phyloP scores from a whole-genome alignment of 1,284 basidiomycete species.

The Macrocystidia cucumis region DNA sequence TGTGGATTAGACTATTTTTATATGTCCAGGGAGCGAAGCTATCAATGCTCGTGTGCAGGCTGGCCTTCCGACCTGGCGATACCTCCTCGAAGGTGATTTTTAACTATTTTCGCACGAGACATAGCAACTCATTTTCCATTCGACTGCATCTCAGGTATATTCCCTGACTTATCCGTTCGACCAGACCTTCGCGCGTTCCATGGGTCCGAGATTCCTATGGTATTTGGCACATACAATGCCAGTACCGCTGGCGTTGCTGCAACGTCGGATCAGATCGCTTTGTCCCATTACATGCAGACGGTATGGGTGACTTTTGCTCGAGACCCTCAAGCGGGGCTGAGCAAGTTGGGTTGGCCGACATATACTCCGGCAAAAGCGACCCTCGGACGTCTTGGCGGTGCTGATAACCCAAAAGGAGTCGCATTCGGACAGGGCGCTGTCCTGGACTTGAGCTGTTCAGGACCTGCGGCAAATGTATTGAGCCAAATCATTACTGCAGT shows the following conservation, averaged over 20 bases:
- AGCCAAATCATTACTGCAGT: no score
- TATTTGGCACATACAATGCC: slow-evolving; percentile 21
- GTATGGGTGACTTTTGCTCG: slow-evolving; percentile 26
- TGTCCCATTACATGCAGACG: slow-evolving; percentile 20
- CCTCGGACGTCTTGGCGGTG: slow-evolving; percentile 20
- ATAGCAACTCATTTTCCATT: no score
- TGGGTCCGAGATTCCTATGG: slow-evolving; percentile 21
- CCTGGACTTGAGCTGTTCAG: no score
- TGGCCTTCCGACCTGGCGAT: slow-evolving; percentile 22
- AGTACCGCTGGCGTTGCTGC: slow-evolving; percentile 12
- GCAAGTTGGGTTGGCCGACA: slow-evolving; percentile 21
- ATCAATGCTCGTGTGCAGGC: slow-evolving; percentile 14
- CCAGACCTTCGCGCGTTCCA: slow-evolving; percentile 25
- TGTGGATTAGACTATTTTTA: slow-evolving; percentile 14
- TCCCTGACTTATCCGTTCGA: slow-evolving; percentile 20
- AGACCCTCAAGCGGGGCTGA: slow-evolving; percentile 18
- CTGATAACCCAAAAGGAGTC: slow-evolving; percentile 19
- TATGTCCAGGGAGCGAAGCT: slow-evolving; percentile 17
- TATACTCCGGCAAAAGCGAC: slow-evolving; percentile 19
- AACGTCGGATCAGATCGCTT: slow-evolving; percentile 15
- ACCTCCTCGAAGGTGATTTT: slow-evolving; percentile 27
- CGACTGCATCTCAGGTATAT: slow-evolving; percentile 21
- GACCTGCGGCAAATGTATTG: no score
- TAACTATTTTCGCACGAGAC: no score
- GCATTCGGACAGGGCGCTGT: slow-evolving; percentile 14